Evolutionary conservation across 1,139 yeast species (phyloP).

Genomic region (Protomyces macrosporus): DNA sequence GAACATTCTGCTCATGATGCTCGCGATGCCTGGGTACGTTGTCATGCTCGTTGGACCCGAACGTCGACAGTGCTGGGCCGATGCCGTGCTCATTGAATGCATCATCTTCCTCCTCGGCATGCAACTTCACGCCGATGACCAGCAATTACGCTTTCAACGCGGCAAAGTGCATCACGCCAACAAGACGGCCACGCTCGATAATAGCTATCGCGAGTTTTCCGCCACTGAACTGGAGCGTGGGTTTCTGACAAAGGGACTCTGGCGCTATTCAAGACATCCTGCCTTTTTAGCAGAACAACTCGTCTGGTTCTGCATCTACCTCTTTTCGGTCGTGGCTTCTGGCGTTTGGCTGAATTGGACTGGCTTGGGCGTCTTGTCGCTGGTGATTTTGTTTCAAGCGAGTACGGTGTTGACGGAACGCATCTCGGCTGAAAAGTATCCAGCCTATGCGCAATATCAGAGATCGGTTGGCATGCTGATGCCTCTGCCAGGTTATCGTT

Average conservation of each 20-base stretch:
- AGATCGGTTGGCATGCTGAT: slow-evolving; percentile 30
- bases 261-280: slow-evolving; percentile 32
- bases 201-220: slow-evolving; percentile 27
- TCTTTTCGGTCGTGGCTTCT: slow-evolving; percentile 28
- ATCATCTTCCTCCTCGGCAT: slow-evolving; percentile 25
- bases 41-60: slow-evolving; percentile 27
- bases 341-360: slow-evolving; percentile 31
- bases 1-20: slow-evolving; percentile 26
- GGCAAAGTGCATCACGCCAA: slow-evolving; percentile 24
- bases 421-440: slow-evolving; percentile 31
- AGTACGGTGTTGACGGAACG: slow-evolving; percentile 32
- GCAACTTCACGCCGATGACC: slow-evolving; percentile 30
- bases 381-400: slow-evolving; percentile 30
- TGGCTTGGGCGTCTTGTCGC: slow-evolving; percentile 29
- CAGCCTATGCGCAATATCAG: slow-evolving; percentile 29
- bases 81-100: slow-evolving; percentile 20
- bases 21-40: slow-evolving; percentile 31
- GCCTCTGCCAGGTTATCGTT: slow-evolving; percentile 26
- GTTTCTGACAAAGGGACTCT: slow-evolving; percentile 32
- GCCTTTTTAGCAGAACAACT: slow-evolving; percentile 32
- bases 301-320: slow-evolving; percentile 31
- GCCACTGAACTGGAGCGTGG: slow-evolving; percentile 30
- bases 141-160: slow-evolving; percentile 31
- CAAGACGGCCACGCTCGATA: slow-evolving; percentile 7
- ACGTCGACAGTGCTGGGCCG: slow-evolving; percentile 19